These are phyloP conservation scores for Nevesoporus exiguus DNA, from an alignment of 768 basidiomycete genomes.

Conservation along the genomic window DNA sequence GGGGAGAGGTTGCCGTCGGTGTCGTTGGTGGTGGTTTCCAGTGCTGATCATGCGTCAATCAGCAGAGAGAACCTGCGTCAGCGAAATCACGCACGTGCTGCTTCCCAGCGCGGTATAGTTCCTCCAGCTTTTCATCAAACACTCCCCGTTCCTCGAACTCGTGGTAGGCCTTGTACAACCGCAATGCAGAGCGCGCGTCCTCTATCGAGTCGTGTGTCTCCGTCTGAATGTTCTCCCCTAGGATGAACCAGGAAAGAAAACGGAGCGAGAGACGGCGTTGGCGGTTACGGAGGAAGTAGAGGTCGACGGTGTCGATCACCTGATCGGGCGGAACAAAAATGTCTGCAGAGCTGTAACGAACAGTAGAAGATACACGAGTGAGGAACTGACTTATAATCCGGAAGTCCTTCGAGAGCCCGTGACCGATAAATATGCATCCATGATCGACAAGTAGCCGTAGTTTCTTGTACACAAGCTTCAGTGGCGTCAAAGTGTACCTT, in stretches of 20 bases:
- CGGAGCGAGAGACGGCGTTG: constrained; percentile 88
- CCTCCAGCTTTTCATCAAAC: constrained; percentile 87
- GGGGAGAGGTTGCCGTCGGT: constrained; percentile 2
- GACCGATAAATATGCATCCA: constrained; percentile 96
- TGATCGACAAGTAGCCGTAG: constrained; percentile 87
- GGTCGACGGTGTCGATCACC: constrained; percentile 95
- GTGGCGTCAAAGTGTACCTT: constrained; percentile 83
- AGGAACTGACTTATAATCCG: constrained; percentile 86
- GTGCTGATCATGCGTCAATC: constrained; percentile 34
- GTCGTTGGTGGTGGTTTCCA: constrained; percentile 50
- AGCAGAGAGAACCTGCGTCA: not conserved
- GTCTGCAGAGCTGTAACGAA: constrained; percentile 46
- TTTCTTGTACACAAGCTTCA: constrained; percentile 99
- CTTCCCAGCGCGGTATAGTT: constrained; percentile 73
- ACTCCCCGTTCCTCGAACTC: constrained; percentile 68
- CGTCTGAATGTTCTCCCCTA: constrained; percentile 87
- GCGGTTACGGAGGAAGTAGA: constrained; percentile 81
- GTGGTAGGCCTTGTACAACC: constrained; percentile 79
- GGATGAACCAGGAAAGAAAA: constrained; percentile 93
- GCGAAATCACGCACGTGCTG: constrained; percentile 53
- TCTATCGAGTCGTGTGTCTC: constrained; percentile 99
- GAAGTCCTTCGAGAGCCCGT: constrained; percentile 96
- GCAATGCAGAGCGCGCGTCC: constrained; percentile 83
- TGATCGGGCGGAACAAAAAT: constrained; percentile 94
- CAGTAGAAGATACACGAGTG: not conserved